Evolutionary conservation across 257 asterid species (phyloP).

Genomic region (Jacaranda copaia): DNA sequence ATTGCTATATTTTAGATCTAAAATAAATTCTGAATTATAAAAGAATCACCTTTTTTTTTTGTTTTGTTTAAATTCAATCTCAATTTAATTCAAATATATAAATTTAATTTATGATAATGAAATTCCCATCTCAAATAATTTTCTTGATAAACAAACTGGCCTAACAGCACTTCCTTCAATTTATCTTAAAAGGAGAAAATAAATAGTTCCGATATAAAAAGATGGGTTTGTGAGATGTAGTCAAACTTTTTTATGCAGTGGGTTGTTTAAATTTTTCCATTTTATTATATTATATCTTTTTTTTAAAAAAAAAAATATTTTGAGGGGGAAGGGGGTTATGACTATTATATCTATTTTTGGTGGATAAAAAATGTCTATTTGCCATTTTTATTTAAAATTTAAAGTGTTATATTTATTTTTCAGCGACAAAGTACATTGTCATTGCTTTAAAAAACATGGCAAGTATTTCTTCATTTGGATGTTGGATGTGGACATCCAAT

Average conservation of each 20-base stretch:
- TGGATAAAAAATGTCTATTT: too few species aligned
- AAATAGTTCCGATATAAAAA: background rate
- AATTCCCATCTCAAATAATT: background rate
- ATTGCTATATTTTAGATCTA: background rate
- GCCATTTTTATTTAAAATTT: too few species aligned
- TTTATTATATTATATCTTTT: background rate
- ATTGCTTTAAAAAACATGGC: too few species aligned
- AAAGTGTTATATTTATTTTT: too few species aligned
- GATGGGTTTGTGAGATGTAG: background rate
- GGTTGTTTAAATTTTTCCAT: background rate
- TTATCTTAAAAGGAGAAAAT: background rate
- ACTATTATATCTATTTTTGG: too few species aligned
- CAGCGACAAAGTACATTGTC: too few species aligned
- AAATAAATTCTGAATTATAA: background rate
- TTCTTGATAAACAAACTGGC: background rate
- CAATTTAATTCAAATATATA: background rate
- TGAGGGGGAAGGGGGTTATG: too few species aligned
- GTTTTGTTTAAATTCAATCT: too few species aligned
- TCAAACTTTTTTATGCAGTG: background rate
- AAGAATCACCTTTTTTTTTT: background rate
- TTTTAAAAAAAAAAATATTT: too few species aligned
- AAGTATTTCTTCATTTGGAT: too few species aligned
- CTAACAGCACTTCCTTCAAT: background rate
- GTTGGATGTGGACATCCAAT: too few species aligned
- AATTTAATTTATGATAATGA: background rate